Conservation (phyloP, 2,329 filamentous ascomycete genomes). For the Colletotrichum higginsianum region DNA sequence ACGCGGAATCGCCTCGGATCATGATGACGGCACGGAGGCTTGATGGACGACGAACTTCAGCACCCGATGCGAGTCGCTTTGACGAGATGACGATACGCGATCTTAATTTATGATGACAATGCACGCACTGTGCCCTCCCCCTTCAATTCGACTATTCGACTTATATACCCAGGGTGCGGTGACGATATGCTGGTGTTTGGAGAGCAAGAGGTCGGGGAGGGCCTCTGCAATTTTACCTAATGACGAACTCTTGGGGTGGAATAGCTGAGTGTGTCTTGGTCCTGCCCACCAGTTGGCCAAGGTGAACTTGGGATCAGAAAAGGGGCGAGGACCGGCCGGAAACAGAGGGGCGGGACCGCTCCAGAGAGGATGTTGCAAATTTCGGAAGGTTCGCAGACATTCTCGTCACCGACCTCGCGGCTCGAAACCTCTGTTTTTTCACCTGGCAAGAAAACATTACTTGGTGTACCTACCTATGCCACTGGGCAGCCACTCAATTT, state of each 20-base stretch:
- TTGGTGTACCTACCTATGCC: slow-evolving; percentile 27
- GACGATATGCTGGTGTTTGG: slow-evolving; percentile 49
- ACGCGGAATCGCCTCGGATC: slow-evolving; percentile 44
- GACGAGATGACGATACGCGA: slow-evolving; percentile 45
- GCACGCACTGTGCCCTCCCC: slow-evolving; percentile 48
- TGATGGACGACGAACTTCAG: slow-evolving; percentile 25
- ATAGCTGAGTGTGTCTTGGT: not conserved
- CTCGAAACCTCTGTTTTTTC: slow-evolving; percentile 34
- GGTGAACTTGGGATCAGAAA: not conserved
- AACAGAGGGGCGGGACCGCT: not conserved
- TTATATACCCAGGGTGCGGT: slow-evolving; percentile 56
- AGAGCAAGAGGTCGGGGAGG: slow-evolving; percentile 50
- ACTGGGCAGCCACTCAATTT: slow-evolving; percentile 31
- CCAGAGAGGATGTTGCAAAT: slow-evolving; percentile 11
- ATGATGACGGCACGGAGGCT: slow-evolving; percentile 29
- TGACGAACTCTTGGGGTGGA: slow-evolving; percentile 35
- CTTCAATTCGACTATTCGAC: slow-evolving; percentile 55
- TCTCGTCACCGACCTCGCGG: not conserved
- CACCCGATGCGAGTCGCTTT: slow-evolving; percentile 23
- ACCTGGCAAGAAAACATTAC: slow-evolving; percentile 34
- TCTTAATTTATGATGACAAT: slow-evolving; percentile 48
- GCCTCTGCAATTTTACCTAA: slow-evolving; percentile 44
- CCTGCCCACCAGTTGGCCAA: not conserved
- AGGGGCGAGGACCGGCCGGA: not conserved
- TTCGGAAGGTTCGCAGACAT: slow-evolving; percentile 15